Evolutionary conservation across 2,329 filamentous ascomycete species (phyloP).

Genomic region (Aspergillus ustus): DNA sequence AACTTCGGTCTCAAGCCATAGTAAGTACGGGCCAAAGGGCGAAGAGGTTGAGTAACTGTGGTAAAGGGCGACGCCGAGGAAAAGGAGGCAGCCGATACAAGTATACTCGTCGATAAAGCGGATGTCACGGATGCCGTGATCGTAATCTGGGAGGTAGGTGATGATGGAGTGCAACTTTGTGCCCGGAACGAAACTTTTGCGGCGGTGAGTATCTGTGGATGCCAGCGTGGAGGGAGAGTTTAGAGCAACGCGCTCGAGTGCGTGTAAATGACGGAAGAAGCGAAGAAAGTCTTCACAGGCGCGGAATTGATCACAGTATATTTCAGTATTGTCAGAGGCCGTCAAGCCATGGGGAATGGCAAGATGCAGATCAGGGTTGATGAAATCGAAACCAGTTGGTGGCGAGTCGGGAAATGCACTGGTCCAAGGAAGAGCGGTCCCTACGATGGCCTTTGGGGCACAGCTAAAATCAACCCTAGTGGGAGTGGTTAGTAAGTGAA

Average conservation of each 20-base stretch:
- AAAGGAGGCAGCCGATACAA: slow-evolving; percentile 37
- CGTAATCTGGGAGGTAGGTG: slow-evolving; percentile 36
- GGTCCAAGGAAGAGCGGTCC: slow-evolving; percentile 37
- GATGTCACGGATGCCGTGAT: slow-evolving; percentile 38
- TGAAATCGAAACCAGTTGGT: slow-evolving; percentile 30
- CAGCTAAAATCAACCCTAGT: slow-evolving; percentile 39
- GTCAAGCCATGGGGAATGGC: slow-evolving; percentile 19
- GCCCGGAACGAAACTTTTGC: slow-evolving; percentile 27
- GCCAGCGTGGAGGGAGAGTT: slow-evolving; percentile 18
- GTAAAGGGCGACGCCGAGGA: slow-evolving; percentile 34
- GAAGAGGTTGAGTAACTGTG: slow-evolving; percentile 32
- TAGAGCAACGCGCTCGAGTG: slow-evolving; percentile 28
- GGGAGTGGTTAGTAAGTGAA: slow-evolving; percentile 9
- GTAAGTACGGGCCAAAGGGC: slow-evolving; percentile 34
- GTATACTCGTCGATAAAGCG: slow-evolving; percentile 40
- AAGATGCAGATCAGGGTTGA: slow-evolving; percentile 28
- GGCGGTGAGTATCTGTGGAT: slow-evolving; percentile 6
- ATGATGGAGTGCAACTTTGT: slow-evolving; percentile 34
- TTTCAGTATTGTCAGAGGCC: slow-evolving; percentile 23
- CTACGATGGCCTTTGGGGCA: slow-evolving; percentile 35
- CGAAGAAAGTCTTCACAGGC: slow-evolving; percentile 38
- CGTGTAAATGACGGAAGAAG: slow-evolving; percentile 35
- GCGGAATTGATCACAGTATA: slow-evolving; percentile 27
- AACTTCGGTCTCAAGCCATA: slow-evolving; percentile 34
- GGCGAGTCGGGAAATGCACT: slow-evolving; percentile 29